phyloP scores from a whole-genome alignment of 257 asterid genomes.

The Solanum lycopersicoides region DNA sequence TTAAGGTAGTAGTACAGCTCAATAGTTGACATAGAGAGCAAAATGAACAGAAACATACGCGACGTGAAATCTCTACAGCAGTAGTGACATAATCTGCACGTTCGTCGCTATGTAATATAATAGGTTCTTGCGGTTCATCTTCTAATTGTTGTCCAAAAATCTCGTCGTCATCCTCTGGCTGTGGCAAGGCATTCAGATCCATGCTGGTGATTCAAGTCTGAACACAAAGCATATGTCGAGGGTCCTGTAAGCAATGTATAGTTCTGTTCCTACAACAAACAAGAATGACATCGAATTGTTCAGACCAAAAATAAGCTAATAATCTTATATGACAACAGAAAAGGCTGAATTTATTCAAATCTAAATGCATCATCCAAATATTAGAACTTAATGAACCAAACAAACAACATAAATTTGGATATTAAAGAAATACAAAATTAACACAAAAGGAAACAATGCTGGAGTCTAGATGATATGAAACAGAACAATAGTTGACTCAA shows the following conservation, averaged over 20 bases:
- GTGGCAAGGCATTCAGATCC: conserved; percentile 95
- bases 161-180: conserved; percentile 89
- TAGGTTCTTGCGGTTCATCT: conserved; percentile 50
- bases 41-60: conserved; percentile 31
- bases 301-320: not conserved
- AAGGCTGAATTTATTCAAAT: not conserved
- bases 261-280: not conserved
- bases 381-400: not conserved
- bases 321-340: not conserved
- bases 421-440: not conserved
- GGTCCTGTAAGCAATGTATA: not conserved
- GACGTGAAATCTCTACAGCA: conserved; percentile 50
- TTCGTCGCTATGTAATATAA: conserved; percentile 24
- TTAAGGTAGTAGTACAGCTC: not conserved
- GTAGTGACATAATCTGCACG: conserved; percentile 44
- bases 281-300: not conserved
- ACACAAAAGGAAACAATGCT: not conserved
- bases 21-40: not conserved
- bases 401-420: not conserved
- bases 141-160: conserved; percentile 43
- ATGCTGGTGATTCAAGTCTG: conserved; percentile 54
- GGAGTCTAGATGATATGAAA: not conserved
- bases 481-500: not conserved
- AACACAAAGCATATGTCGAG: conserved; percentile 33
- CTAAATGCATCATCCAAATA: not conserved